Evolutionary conservation across 192 early-diverging fungal species (phyloP), one percentile per base, ranked within the genome.

Genomic region (Coemansia sp.): DNA sequence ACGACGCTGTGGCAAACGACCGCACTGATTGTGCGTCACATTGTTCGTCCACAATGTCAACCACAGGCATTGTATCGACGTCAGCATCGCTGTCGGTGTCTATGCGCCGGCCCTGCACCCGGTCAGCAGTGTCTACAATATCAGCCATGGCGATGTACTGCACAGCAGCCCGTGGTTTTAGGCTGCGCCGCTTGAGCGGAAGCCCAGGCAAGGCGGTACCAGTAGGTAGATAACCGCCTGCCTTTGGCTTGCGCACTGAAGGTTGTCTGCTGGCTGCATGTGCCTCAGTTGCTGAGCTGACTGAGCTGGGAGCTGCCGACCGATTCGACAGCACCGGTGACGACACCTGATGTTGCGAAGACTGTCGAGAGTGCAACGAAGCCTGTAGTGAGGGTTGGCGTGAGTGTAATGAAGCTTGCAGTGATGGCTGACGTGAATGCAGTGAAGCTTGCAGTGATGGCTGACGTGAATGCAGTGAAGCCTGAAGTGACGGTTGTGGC

Each of bases 131-230:
- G 18, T 78, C 75, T 7, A 63, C 57, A 23, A 78, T 78, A 11
- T 78, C 75, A 2, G 59, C 75, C 14, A 78, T 36, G 0, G 75
- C 67, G 12, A 78, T 26, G 37, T 78, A 78, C 61, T 72, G 70
- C 38, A 78, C 75, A 1, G 70, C 66, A 10, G 66, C 59, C 11
- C 75, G 75, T 25, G 66, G n/a, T 49, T 58, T 57, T 4, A 34
- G 11, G 18, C 47, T 61, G 56, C 66, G 75, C 21, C 38, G 26
- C 40, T 46, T 55, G 5, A 72, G 56, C 17, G 70, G 61, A 14
- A 78, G 55, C 8, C 40, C 67, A n/a, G 75, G 75, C 3, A 78
- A 53, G 1, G 58, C 21, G 5, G 52, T 69, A n/a, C 75, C 70
- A 1, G 53, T 63, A 3, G 75, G 75, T 14, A 78, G 60, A 20